Evolutionary conservation across 1,139 yeast genomes (phyloP), one percentile per base, ranked within the genome.

Genomic region (Suhomyces panamericanus): DNA sequence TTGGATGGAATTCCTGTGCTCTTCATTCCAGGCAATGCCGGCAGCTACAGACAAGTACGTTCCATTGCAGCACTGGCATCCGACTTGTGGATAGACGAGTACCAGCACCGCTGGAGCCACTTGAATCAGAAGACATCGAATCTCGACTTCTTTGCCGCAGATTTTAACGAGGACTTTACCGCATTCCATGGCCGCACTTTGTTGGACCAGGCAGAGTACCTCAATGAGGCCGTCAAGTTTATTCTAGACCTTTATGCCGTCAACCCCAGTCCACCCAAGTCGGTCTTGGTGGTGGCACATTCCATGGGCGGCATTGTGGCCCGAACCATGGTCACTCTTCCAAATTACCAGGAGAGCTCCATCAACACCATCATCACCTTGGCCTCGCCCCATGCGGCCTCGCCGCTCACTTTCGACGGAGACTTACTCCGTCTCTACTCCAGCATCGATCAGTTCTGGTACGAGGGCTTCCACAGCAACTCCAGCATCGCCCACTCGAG

Each of bases 251-350:
- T 93, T 10, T 93, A 93, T 58, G 59, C 68, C 22, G 45, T 54
- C 22, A 50, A 55, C 14, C 11, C 57, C 54, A 46, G 56, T 30
- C 70, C 69, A 11, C 96, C 96, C 0, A 67, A 68, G 29, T 85
- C 96, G 0, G 96, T 95, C 5, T 79, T 91, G 0, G 60, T 95
- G 0, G 60, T 95, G 4, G 97, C 90, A 1, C 99, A 95, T 67
- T 93, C 99, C 1, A 91, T 91, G 98, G 98, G 98, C 31, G 98
- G 98, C 3, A 80, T 91, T 14, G 97, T 91, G 1, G 85, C 96
- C 4, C 71, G 97, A 47, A 83, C 87, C 1, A 80, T 89, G 81
- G 71, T 87, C 12, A 83, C 93, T 0, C 66, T 93, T 46, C 88
- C 91, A 1, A 90, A 89, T 57, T 91, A 89, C 60, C 58, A 71